Conservation (phyloP, 2,329 filamentous ascomycete genomes). For the Pseudogymnoascus sp. region DNA sequence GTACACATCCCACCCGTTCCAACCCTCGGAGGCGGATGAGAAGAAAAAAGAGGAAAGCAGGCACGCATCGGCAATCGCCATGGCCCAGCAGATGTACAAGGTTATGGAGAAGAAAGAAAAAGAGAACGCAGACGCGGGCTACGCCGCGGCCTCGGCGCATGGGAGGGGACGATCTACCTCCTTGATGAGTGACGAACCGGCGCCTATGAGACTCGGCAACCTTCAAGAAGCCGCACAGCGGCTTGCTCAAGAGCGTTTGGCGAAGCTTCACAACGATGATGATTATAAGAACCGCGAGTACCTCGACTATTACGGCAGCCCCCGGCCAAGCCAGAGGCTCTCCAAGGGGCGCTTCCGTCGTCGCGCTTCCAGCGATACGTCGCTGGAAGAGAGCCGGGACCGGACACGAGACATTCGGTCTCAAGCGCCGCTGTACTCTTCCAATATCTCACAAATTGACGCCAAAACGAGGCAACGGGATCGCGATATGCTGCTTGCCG, state of each 20-base stretch:
- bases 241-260: constrained; percentile 73
- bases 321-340: constrained; percentile 41
- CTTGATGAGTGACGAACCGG: constrained; percentile 29
- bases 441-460: constrained; percentile 60
- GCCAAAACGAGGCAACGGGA: constrained; percentile 68
- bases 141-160: constrained; percentile 27
- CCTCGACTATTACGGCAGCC: constrained; percentile 64
- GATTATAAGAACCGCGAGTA: constrained; percentile 55
- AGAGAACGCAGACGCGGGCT: constrained; percentile 23
- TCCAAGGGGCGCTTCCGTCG: constrained; percentile 46
- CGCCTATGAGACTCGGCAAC: constrained; percentile 48
- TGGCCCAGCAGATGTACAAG: constrained; percentile 82
- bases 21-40: constrained; percentile 67
- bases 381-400: constrained; percentile 46
- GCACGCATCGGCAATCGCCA: constrained; percentile 75
- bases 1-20: constrained; percentile 69
- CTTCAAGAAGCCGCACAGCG: constrained; percentile 84
- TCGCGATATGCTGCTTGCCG: constrained; percentile 65
- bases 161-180: constrained; percentile 29
- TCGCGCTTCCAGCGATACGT: constrained; percentile 61
- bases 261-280: constrained; percentile 70
- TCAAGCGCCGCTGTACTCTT: constrained; percentile 74
- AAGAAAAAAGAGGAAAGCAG: constrained; percentile 64
- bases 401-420: constrained; percentile 65
- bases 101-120: constrained; percentile 52